Evolutionary conservation across 2,329 filamentous ascomycete genomes (phyloP).

Genomic region (Dendrostoma leiphaemia): DNA sequence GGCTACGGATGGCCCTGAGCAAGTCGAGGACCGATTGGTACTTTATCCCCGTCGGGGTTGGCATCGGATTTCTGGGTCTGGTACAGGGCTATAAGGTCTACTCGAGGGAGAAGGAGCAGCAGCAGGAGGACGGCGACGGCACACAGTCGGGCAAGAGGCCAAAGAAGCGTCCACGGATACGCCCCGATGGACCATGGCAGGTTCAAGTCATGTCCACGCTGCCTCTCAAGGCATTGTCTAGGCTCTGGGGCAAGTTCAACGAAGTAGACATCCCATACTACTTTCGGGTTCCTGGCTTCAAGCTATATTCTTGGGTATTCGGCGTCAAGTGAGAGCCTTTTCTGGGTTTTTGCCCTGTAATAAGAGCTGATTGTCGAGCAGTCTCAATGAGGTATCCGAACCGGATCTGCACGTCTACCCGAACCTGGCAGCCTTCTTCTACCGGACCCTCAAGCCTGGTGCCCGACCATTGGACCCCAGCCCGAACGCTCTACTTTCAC

Average conservation of each 20-base stretch:
- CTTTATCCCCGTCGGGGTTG: conserved; percentile 82
- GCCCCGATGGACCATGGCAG: conserved; percentile 87
- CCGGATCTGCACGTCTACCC: conserved; percentile 85
- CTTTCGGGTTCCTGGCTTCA: conserved; percentile 84
- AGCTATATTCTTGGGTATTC: conserved; percentile 85
- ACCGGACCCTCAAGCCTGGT: conserved; percentile 88
- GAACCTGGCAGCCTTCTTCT: conserved; percentile 96
- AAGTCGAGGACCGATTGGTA: conserved; percentile 75
- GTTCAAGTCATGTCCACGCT: conserved; percentile 92
- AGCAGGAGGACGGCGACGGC: conserved; percentile 42
- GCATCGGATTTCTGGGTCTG: conserved; percentile 78
- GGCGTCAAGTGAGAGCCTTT: conserved; percentile 65
- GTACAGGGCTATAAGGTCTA: conserved; percentile 80
- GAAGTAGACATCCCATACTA: conserved; percentile 86
- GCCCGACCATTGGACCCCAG: conserved; percentile 81
- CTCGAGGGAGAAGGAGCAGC: conserved; percentile 50
- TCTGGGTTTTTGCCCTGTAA: conserved; percentile 2
- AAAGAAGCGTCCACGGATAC: conserved; percentile 59
- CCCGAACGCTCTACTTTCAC: conserved; percentile 76
- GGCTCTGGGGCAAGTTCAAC: conserved; percentile 89
- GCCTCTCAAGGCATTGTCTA: conserved; percentile 84
- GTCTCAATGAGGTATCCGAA: conserved; percentile 82
- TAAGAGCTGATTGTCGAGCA: conserved; percentile 34
- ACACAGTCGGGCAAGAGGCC: conserved; percentile 30
- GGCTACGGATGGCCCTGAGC: conserved; percentile 47